A percentile compares a stretch with the other conserved stretches of the same genome.
Evolutionary conservation across 2,329 filamentous ascomycete species (phyloP).

Genomic region (Lasiodiplodia sp.): DNA sequence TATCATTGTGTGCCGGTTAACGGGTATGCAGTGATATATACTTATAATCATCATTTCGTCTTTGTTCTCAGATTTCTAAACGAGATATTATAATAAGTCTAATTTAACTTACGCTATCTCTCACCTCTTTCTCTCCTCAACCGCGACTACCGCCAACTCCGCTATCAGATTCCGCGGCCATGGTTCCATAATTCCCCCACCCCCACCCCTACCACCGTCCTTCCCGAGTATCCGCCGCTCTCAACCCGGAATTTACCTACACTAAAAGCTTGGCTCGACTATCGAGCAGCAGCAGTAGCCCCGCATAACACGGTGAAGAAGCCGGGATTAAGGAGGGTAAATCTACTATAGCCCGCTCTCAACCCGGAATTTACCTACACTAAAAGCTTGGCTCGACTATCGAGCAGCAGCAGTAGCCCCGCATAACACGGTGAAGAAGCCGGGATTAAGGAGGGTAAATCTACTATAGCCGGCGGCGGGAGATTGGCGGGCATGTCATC

Average conservation of each 20-base stretch:
- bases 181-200: not conserved
- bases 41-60: too few species aligned
- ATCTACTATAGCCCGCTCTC: not conserved
- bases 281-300: not conserved
- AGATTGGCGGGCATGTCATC: slow-evolving; percentile 25
- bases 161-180: not conserved
- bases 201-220: not conserved
- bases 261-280: not conserved
- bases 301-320: not conserved
- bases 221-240: not conserved
- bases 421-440: not conserved
- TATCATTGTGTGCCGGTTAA: too few species aligned
- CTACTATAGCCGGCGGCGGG: not conserved
- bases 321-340: not conserved
- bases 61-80: too few species aligned
- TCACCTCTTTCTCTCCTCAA: not conserved
- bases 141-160: not conserved
- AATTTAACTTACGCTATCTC: not conserved
- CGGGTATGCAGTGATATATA: too few species aligned
- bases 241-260: not conserved
- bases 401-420: not conserved
- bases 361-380: not conserved
- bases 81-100: not conserved
- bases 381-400: not conserved
- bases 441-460: not conserved